Percentiles rank a stretch among this genome's conserved stretches.
These are phyloP conservation scores for Mycena amicta DNA, from an alignment of 768 basidiomycete species.

Conservation along the genomic window DNA sequence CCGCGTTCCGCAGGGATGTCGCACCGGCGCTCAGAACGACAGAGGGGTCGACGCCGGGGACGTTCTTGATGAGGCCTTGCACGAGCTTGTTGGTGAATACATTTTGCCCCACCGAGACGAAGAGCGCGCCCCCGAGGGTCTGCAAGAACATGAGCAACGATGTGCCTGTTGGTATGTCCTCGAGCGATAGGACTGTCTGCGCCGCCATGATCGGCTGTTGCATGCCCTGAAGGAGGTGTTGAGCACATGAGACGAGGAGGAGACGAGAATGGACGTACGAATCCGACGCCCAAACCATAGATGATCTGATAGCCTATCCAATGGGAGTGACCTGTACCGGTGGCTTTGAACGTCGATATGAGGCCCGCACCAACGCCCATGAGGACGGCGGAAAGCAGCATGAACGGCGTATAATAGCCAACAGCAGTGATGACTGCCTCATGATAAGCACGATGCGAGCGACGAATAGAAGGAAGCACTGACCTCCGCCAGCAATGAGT, in stretches of 20 bases:
- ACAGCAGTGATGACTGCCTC: slow-evolving; percentile 28
- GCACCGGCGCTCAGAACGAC: background rate
- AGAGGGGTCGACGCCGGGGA: background rate
- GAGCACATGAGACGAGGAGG: background rate
- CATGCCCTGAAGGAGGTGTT: background rate
- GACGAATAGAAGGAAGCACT: background rate
- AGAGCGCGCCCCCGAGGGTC: slow-evolving; percentile 13
- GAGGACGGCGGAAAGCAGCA: slow-evolving; percentile 29
- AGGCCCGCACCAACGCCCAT: slow-evolving; percentile 37
- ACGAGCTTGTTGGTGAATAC: slow-evolving; percentile 7
- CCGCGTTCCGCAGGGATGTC: background rate
- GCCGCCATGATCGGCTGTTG: slow-evolving; percentile 18
- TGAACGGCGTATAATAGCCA: slow-evolving; percentile 36
- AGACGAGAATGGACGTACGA: background rate
- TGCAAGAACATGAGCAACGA: slow-evolving; percentile 20
- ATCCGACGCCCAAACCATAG: slow-evolving; percentile 31
- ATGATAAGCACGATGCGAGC: background rate
- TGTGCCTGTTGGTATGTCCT: slow-evolving; percentile 11
- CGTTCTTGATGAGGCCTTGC: background rate
- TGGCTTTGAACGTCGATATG: slow-evolving; percentile 28
- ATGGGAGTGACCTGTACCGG: slow-evolving; percentile 17
- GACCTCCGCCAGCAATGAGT: slow-evolving; percentile 36
- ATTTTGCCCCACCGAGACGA: slow-evolving; percentile 19
- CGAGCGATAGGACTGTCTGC: slow-evolving; percentile 11
- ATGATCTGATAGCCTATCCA: slow-evolving; percentile 26